Evolutionary conservation across 140 eudicot species (phyloP).

Genomic region (Bidens hawaiensis): DNA sequence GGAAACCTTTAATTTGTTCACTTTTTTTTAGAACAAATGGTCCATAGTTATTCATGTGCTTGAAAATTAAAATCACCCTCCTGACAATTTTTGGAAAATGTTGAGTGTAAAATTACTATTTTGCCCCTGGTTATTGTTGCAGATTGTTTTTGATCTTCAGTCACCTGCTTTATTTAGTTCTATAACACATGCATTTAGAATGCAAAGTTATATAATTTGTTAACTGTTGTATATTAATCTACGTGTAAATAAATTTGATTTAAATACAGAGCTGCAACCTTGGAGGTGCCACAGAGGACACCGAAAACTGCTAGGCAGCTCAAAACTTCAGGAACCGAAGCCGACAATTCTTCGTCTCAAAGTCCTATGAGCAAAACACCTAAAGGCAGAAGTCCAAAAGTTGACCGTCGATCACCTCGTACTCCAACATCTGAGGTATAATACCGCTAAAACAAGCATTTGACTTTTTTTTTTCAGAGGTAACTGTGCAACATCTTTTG

Average conservation of each 20-base stretch:
- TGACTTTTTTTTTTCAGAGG: neutral
- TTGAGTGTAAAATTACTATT: neutral
- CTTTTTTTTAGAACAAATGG: constrained; percentile 10
- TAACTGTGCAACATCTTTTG: neutral
- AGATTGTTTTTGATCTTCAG: neutral
- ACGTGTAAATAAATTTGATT: too few relatives aligned
- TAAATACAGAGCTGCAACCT: constrained; percentile 40
- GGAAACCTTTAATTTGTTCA: neutral
- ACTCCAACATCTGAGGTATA: constrained; percentile 77
- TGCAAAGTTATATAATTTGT: neutral
- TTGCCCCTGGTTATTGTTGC: neutral
- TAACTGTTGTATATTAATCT: neutral
- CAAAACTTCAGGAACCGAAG: constrained; percentile 55
- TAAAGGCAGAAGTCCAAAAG: constrained; percentile 64
- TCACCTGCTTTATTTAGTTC: neutral
- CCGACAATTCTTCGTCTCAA: constrained; percentile 45
- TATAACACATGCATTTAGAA: neutral
- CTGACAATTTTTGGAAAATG: neutral
- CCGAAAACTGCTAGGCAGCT: constrained; percentile 57
- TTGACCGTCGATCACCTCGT: constrained; percentile 68
- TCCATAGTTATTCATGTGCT: constrained; percentile 18
- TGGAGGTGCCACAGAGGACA: constrained; percentile 67
- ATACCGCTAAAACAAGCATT: neutral
- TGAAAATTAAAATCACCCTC: neutral
- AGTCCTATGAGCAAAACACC: constrained; percentile 52